Base-by-base conservation (phyloP, 208 protist species). In the Acanthamoeba triangularis region DNA sequence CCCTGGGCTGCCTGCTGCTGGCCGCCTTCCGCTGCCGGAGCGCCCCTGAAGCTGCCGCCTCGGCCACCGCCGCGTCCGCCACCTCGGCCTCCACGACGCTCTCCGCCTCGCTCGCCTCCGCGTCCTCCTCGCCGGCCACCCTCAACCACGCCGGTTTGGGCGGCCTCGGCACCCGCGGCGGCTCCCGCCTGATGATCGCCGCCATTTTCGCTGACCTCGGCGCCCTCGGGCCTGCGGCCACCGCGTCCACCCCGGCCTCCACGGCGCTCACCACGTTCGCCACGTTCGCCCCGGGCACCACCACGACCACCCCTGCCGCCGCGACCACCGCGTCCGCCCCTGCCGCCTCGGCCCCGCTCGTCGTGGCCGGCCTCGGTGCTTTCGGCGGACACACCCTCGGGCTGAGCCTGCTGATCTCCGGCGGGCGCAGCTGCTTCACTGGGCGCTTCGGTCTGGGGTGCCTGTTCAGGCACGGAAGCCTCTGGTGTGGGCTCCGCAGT, bases 211-310 rank as follows among this genome's bases (percentile, higher is more conserved):
- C 59, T n/a, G 30, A 11, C 69, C 1, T 6, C 30, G 30, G 33
- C 69, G 69, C 25, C 69, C 20, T 78, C 69, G 14, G 69, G 69
- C 16, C 69, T 30, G 14, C 69, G 74, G 41, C 74, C 74, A 54
- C 74, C 74, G 28, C 69, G 69, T 6, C 69, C 69, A 23, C 69
- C 69, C 10, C 69, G 69, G 69, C 69, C 69, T 33, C 69, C 69
- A 0, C 69, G 69, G 28, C 69, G 61, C 61, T 67, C 23, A 30
- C 61, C 61, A 30, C 61, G 61, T 56, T 18, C 23, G 23, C 61
- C 61, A 30, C 61, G 61, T 56, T 18, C 14, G 52, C 52, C 52
- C 52, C 16, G 14, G 16, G 52, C 52, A 56, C 49, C 49, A 54
- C 59, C 59, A 6, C 23, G 20, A 28, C 8, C 69, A 28, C 69